A percentile compares a stretch with the other conserved stretches of the same genome.
Evolutionary conservation across 345 rosid species (phyloP).

Genomic region (Physaria fendleri): DNA sequence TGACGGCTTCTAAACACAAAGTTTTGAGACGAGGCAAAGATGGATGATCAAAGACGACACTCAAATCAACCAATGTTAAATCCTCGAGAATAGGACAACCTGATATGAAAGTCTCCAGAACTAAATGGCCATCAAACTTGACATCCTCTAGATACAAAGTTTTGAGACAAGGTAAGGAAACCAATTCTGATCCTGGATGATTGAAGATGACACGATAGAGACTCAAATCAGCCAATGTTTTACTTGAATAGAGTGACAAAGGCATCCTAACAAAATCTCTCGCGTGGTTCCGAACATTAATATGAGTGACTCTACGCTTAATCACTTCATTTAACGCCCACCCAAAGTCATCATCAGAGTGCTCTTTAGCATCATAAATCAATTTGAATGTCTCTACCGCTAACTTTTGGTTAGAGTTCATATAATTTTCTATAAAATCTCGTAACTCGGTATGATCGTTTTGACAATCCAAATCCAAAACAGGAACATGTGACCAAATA

Average conservation of each 20-base stretch:
- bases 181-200: neutral
- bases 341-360: neutral
- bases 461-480: neutral
- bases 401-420: neutral
- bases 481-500: neutral
- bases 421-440: neutral
- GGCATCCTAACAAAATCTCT: neutral
- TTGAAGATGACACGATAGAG: neutral
- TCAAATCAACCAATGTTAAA: neutral
- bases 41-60: no score
- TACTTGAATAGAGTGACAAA: neutral
- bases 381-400: neutral
- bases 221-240: neutral
- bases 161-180: neutral
- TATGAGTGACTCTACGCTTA: neutral
- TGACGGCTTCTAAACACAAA: no score
- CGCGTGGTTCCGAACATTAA: neutral
- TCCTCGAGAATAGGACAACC: neutral
- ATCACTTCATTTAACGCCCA: neutral
- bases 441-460: neutral
- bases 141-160: no score
- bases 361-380: neutral
- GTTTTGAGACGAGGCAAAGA: no score
- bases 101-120: neutral
- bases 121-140: no score